Conservation (phyloP, 176 grass and related monocot genomes). For the Lolium rigidum region DNA sequence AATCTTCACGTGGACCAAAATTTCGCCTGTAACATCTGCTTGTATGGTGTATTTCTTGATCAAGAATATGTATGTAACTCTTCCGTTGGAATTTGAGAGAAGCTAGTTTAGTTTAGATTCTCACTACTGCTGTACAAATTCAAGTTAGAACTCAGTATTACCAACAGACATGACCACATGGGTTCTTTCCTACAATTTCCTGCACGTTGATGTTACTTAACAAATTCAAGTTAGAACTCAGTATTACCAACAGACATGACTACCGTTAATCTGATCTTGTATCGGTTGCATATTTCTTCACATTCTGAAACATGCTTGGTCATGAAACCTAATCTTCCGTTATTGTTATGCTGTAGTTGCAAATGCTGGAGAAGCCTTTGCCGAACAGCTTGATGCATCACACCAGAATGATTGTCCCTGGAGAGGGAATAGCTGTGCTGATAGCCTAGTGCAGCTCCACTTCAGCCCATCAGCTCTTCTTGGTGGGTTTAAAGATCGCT, state of each 20-base stretch:
- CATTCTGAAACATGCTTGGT: conserved; percentile 4
- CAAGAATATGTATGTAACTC: background rate
- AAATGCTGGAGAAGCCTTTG: conserved; percentile 68
- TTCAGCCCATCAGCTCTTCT: conserved; percentile 73
- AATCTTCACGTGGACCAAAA: background rate
- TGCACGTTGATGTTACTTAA: background rate
- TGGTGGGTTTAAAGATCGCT: conserved; percentile 96
- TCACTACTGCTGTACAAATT: conserved; percentile 21
- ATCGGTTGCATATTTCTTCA: conserved; percentile 16
- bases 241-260: too few relatives aligned
- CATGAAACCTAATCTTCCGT: conserved; percentile 43
- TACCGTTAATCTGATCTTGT: conserved; percentile 31
- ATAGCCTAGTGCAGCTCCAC: conserved; percentile 92
- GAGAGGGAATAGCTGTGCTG: conserved; percentile 88
- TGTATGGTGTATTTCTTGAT: conserved; percentile 10
- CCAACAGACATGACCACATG: background rate
- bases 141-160: conserved; percentile 16
- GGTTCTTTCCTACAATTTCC: conserved; percentile 22
- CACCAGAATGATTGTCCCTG: conserved; percentile 81
- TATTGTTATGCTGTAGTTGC: conserved; percentile 61
- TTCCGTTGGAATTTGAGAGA: background rate
- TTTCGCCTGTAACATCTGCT: conserved; percentile 12
- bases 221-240: too few relatives aligned
- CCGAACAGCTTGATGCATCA: conserved; percentile 72
- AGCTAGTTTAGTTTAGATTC: conserved; percentile 40